Evolutionary conservation across 2,329 filamentous ascomycete genomes (phyloP), one percentile per base, ranked within the genome.

Genomic region (Hypomyces perniciosus): DNA sequence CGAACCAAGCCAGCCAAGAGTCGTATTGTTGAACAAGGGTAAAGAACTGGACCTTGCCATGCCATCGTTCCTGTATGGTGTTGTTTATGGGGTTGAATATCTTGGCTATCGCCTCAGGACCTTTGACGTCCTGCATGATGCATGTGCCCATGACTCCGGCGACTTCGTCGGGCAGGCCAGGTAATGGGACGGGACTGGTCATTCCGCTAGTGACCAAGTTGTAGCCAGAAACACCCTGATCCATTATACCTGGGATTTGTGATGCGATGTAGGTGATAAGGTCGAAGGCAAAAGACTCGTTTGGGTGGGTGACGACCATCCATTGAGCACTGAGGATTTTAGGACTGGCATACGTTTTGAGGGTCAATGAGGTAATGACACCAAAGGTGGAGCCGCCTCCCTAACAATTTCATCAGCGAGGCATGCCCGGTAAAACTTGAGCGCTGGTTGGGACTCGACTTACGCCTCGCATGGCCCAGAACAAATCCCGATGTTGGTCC

Each of bases 391-490:
- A 77, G 2, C 78, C 80, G 3, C 80, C 80, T 5, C 79, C 79
- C 75, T 77, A 37, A 1, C n/a, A 2, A 2, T 12, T n/a, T 26
- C 10, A 7, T 33, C 8, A 7, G 41, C 0, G 4, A 0, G 5
- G 7, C 20, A 20, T 20, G 20, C 20, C 20, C 20, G 20, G 20
- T 20, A 20, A 2, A 20, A 20, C 20, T 20, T 20, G 3, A 20
- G 20, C 20, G 20, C 3, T 20, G 20, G 20, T 20, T 3, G 20
- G 20, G 20, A 20, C 20, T 20, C 20, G 0, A 68, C 72, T 64
- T 64, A 80, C 74, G 7, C 81, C 81, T 52, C 77, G 67, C 54
- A 84, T 69, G 0, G 83, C 83, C 83, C 82, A 86, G 62, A 83
- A 85, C 1, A 86, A 64, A 48, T 85, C 81, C 0, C 66, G 51